These are phyloP conservation scores for Malus asiatica DNA, from an alignment of 306 rosid genomes.

Conservation along the genomic window DNA sequence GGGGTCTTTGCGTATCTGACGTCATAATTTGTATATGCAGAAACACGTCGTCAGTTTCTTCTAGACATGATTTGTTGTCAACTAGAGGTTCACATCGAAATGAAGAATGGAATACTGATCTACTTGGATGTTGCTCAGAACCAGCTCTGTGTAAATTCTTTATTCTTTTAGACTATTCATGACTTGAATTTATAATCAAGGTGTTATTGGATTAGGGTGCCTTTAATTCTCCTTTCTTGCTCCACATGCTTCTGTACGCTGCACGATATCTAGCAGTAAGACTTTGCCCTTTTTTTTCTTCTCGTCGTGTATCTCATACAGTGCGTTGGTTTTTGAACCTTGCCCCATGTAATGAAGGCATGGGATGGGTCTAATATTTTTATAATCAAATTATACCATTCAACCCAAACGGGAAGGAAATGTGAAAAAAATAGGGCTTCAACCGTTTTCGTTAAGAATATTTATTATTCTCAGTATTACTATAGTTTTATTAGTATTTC, in stretches of 20 bases:
- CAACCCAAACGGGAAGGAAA: not conserved
- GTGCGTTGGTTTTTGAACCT: not conserved
- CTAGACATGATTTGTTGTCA: slow-evolving; percentile 55
- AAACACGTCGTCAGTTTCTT: slow-evolving; percentile 52
- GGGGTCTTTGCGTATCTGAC: slow-evolving; percentile 1
- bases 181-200: not conserved
- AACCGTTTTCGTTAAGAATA: not conserved
- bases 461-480: not conserved
- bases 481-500: not conserved
- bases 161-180: slow-evolving; percentile 10
- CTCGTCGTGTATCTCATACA: not conserved
- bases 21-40: slow-evolving; percentile 17
- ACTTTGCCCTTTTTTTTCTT: not conserved
- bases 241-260: not conserved
- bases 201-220: not conserved
- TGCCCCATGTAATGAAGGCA: not conserved
- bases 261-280: not conserved
- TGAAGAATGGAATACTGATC: slow-evolving; percentile 88
- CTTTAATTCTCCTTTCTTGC: not conserved
- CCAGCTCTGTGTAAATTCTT: slow-evolving; percentile 75
- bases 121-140: slow-evolving; percentile 92
- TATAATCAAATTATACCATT: not conserved
- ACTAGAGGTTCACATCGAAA: slow-evolving; percentile 51
- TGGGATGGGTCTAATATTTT: not conserved
- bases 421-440: not conserved